Conservation (phyloP, 345 rosid genomes). For the Hibiscus trionum region DNA sequence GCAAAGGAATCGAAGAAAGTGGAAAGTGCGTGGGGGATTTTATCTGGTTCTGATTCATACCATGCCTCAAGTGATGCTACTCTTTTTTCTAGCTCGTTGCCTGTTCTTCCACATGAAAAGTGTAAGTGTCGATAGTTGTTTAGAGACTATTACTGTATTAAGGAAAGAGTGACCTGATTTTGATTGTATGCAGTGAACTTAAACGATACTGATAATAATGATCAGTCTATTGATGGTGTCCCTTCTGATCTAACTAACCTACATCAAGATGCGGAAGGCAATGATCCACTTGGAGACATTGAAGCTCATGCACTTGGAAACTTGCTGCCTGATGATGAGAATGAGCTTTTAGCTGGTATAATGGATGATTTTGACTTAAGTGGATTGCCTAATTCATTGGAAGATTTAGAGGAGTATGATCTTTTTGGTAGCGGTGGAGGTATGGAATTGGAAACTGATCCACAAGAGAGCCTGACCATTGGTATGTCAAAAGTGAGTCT, state of each 20-base stretch:
- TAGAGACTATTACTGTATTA: background rate
- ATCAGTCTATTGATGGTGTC: constrained; percentile 31
- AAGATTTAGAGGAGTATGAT: constrained; percentile 67
- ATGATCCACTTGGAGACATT: constrained; percentile 27
- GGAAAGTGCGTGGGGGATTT: constrained; percentile 26
- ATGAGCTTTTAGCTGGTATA: constrained; percentile 56
- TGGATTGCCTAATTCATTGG: constrained; percentile 45
- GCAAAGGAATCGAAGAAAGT: constrained; percentile 26
- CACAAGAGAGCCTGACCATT: constrained; percentile 39
- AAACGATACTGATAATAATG: constrained; percentile 22
- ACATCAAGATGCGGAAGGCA: constrained; percentile 19
- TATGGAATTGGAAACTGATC: constrained; percentile 53
- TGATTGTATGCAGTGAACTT: constrained; percentile 40
- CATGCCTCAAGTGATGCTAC: constrained; percentile 44
- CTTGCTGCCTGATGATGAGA: constrained; percentile 65
- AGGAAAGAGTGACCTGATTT: constrained; percentile 16
- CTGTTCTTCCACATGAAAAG: constrained; percentile 53
- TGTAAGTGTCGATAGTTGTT: constrained; percentile 27
- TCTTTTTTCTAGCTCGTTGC: constrained; percentile 64
- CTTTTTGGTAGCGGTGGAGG: constrained; percentile 71
- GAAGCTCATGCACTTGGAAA: constrained; percentile 34
- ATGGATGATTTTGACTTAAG: constrained; percentile 64
- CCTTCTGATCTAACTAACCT: constrained; percentile 24
- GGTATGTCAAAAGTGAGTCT: constrained; percentile 35
- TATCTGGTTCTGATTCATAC: constrained; percentile 30